Evolutionary conservation across 331 rosid species (phyloP), one percentile per base, ranked within the genome.

Genomic region (Quercus phellos): DNA sequence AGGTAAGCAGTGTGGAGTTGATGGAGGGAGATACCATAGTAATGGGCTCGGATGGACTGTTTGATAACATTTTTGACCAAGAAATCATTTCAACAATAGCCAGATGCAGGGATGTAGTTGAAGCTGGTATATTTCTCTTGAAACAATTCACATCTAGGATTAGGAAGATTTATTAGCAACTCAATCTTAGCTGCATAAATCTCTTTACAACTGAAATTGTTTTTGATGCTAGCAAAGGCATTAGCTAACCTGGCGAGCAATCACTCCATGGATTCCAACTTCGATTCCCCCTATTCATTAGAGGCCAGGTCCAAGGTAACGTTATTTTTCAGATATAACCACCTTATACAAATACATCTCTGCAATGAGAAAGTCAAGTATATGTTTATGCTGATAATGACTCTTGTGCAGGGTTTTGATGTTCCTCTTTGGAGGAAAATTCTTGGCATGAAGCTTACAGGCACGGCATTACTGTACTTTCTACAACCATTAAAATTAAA

Each of bases 371-470:
- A 55, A 22, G 24, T 12, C 1, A 5, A 21, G 53, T 74, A 16
- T 71, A 3, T 2, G 0, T 46, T 60, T 66, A 68, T 56, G 35
- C 55, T 77, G 54, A 55, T 16, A 58, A 73, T 35, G 18, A 56
- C 56, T 72, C 2, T 8, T 79, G 84, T 76, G 18, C 93, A 92
- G 99, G 98, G 97, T 26, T 80, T 80, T 84, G 89, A 93, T 18
- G 85, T 90, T 68, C 99, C 99, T 29, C 76, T 82, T 27, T 93
- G 96, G 98, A 95, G 93, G 89, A 95, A 93, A 80, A 85, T 91
- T 61, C 80, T 95, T 74, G 96, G 98, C 85, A 93, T 82, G 96
- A 91, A 89, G 84, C 92, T 95, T 16, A 91, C 89, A 83, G 99
- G 98, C 82, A 79, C 10, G 87, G 35, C 43, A 21, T 53, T 67